These are phyloP conservation scores for Phaeotremella skinneri DNA, from an alignment of 768 basidiomycete genomes.

Conservation along the genomic window DNA sequence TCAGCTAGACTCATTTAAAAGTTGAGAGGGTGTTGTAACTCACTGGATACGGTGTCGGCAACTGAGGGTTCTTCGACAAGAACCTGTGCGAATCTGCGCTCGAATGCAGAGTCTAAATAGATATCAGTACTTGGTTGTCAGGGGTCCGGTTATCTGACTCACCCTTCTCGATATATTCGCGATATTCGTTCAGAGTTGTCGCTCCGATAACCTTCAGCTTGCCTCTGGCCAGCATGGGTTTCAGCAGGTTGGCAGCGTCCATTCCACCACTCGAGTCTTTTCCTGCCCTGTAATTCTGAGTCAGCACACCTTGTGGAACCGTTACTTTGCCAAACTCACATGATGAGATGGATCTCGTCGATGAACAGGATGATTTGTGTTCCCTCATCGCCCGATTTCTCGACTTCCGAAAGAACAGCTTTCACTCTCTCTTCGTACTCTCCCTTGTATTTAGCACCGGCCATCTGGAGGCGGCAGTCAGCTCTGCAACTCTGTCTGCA, in stretches of 20 bases:
- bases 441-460: slow-evolving; percentile 67
- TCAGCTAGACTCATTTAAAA: not conserved
- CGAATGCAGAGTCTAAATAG: slow-evolving; percentile 86
- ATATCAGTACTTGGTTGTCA: slow-evolving; percentile 51
- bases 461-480: slow-evolving; percentile 57
- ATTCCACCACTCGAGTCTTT: slow-evolving; percentile 72
- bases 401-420: slow-evolving; percentile 84
- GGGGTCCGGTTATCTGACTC: not conserved
- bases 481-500: not conserved
- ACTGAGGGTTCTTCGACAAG: slow-evolving; percentile 87
- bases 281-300: slow-evolving; percentile 56
- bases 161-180: slow-evolving; percentile 57
- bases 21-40: not conserved
- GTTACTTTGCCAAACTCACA: slow-evolving; percentile 63
- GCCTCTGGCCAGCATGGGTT: slow-evolving; percentile 77
- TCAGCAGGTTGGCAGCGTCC: slow-evolving; percentile 87
- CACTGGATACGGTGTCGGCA: slow-evolving; percentile 76
- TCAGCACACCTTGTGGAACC: slow-evolving; percentile 39
- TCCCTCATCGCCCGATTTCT: slow-evolving; percentile 76
- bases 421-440: slow-evolving; percentile 98
- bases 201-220: slow-evolving; percentile 68
- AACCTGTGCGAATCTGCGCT: slow-evolving; percentile 89
- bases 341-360: slow-evolving; percentile 87
- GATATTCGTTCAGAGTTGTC: slow-evolving; percentile 86
- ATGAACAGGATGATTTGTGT: slow-evolving; percentile 86